A percentile compares a stretch with the other conserved stretches of the same genome.
Conservation (phyloP, 106 monocot genomes). For the Allium cepa region DNA sequence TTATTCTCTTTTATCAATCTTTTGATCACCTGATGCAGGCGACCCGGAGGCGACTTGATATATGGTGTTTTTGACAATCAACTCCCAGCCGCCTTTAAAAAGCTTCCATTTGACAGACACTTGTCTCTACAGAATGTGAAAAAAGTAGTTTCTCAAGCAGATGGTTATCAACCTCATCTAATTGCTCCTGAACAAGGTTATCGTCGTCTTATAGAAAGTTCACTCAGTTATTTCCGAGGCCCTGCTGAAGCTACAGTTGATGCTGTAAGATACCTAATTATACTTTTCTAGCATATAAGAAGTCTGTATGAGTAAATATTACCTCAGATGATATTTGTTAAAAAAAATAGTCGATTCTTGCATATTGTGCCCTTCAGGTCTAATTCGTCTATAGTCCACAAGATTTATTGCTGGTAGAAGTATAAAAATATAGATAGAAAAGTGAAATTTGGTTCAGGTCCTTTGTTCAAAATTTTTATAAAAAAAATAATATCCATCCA, state of each 20-base stretch:
- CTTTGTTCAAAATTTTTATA: too few species aligned
- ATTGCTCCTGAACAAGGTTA: constrained; percentile 88
- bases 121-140: constrained; percentile 66
- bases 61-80: constrained; percentile 86
- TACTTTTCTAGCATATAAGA: too few species aligned
- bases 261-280: constrained; percentile 33
- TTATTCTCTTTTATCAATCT: background rate
- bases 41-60: constrained; percentile 74
- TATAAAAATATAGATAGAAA: too few species aligned
- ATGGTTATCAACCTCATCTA: constrained; percentile 80
- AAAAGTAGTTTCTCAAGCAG: constrained; percentile 68
- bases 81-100: constrained; percentile 69
- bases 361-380: too few species aligned
- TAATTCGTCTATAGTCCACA: too few species aligned
- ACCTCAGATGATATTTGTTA: too few species aligned
- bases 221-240: constrained; percentile 56
- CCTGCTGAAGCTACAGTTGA: constrained; percentile 82
- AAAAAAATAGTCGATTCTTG: too few species aligned
- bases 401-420: too few species aligned
- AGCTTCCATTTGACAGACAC: constrained; percentile 71
- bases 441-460: too few species aligned
- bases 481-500: too few species aligned
- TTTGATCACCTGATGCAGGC: constrained; percentile 20
- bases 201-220: constrained; percentile 63
- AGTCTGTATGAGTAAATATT: too few species aligned